phyloP scores from a whole-genome alignment of 2,329 filamentous ascomycete genomes.

The Dryadomyces sulphureus region DNA sequence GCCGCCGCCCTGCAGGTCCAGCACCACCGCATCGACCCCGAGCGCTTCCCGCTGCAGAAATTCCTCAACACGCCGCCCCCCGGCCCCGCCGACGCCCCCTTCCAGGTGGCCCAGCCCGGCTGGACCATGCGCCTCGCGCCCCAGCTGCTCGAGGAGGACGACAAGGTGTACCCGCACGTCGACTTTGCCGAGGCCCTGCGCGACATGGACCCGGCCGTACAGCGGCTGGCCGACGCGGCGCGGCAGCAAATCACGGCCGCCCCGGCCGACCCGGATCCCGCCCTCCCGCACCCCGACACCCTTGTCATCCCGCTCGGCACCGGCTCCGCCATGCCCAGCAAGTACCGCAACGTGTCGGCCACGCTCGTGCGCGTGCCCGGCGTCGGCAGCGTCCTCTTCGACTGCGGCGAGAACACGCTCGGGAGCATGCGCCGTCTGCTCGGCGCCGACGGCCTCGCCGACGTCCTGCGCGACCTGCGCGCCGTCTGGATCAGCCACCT shows the following conservation, averaged over 20 bases:
- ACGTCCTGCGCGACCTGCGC: slow-evolving; percentile 65
- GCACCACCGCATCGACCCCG: slow-evolving; percentile 56
- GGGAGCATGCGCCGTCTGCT: slow-evolving; percentile 73
- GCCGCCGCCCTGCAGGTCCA: slow-evolving; percentile 51
- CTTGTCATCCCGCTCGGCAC: slow-evolving; percentile 84
- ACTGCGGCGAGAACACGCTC: slow-evolving; percentile 84
- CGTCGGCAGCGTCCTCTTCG: slow-evolving; percentile 76
- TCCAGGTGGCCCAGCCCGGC: slow-evolving; percentile 28
- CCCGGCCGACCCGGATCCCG: slow-evolving; percentile 32
- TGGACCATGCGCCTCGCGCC: slow-evolving; percentile 32
- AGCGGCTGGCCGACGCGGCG: slow-evolving; percentile 36
- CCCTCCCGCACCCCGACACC: slow-evolving; percentile 32
- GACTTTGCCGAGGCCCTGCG: slow-evolving; percentile 27
- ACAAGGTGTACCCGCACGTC: slow-evolving; percentile 32
- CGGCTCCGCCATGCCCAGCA: slow-evolving; percentile 77
- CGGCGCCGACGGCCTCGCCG: slow-evolving; percentile 43
- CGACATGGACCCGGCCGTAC: slow-evolving; percentile 26
- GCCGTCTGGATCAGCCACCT: slow-evolving; percentile 89
- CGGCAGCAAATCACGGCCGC: slow-evolving; percentile 24
- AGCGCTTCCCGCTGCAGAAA: slow-evolving; percentile 56
- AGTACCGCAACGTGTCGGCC: slow-evolving; percentile 87
- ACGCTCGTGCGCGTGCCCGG: slow-evolving; percentile 75
- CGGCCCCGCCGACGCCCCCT: slow-evolving; percentile 8
- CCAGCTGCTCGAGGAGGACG: slow-evolving; percentile 27
- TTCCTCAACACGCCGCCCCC: slow-evolving; percentile 35